phyloP scores from a whole-genome alignment of 2,329 filamentous ascomycete species.

The Davidsoniella virescens region DNA sequence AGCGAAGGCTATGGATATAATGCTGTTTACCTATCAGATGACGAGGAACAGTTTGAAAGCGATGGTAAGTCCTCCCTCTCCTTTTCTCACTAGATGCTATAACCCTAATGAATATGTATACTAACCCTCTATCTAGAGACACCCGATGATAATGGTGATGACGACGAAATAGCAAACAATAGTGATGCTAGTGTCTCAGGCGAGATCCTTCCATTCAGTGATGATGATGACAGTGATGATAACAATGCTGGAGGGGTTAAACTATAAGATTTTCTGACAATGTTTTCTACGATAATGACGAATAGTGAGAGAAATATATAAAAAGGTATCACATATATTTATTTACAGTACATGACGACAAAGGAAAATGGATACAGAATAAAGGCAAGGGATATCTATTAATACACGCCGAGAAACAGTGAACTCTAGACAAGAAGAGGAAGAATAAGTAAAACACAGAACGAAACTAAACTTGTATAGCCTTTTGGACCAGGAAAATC shows the following conservation, averaged over 20 bases:
- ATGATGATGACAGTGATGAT: not conserved
- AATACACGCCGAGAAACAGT: not conserved
- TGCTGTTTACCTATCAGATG: too few species aligned
- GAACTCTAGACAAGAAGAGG: not conserved
- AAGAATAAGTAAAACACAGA: not conserved
- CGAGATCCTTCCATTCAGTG: not conserved
- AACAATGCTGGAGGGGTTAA: not conserved
- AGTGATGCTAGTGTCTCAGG: not conserved
- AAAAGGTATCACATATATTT: not conserved
- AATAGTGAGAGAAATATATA: not conserved
- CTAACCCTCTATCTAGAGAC: too few species aligned
- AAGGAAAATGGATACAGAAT: too few species aligned
- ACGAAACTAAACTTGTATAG: not conserved
- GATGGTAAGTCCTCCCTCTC: too few species aligned
- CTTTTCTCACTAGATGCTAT: too few species aligned
- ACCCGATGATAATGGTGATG: too few species aligned
- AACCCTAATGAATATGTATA: too few species aligned
- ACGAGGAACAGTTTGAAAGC: too few species aligned
- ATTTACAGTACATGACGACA: not conserved
- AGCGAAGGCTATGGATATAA: too few species aligned
- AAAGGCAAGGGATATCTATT: not conserved
- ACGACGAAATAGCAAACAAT: too few species aligned
- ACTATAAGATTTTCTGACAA: not conserved
- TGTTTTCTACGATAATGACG: not conserved
- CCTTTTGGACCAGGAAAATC: not conserved